phyloP scores from a whole-genome alignment of 371 early-diverging fungal species.

The Haplosporangium sp. region DNA sequence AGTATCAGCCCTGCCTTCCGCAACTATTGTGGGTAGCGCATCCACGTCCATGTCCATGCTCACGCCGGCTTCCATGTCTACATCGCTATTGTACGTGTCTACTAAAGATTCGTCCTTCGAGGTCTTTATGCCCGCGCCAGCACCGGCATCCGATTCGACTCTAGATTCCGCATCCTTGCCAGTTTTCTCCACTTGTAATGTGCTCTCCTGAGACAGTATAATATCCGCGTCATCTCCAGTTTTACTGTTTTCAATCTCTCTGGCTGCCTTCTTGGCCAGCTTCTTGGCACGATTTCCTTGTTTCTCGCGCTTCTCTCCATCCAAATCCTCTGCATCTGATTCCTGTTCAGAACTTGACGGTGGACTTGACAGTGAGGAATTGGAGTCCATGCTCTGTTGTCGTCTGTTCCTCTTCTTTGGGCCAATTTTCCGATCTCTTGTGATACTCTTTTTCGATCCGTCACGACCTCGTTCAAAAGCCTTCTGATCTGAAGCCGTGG shows the following conservation, averaged over 20 bases:
- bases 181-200: too few species aligned
- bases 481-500: not conserved
- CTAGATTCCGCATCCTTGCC: too few species aligned
- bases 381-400: conserved; percentile 43
- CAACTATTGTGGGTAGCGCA: not conserved
- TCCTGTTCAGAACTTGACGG: conserved; percentile 44
- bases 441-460: too few species aligned
- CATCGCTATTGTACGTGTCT: not conserved
- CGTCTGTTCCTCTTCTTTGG: conserved; percentile 41
- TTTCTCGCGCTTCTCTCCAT: conserved; percentile 4
- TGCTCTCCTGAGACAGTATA: not conserved
- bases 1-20: too few species aligned
- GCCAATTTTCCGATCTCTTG: not conserved
- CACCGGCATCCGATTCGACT: not conserved
- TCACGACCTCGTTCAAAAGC: not conserved
- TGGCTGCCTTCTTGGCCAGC: conserved; percentile 33
- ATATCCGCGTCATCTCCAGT: not conserved
- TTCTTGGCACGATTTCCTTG: conserved; percentile 41
- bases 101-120: not conserved
- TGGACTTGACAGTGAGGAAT: conserved; percentile 47
- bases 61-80: not conserved
- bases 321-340: too few species aligned
- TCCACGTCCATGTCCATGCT: not conserved
- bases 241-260: not conserved
- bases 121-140: not conserved